Evolutionary conservation across 225 moss, liverwort and hornwort species (phyloP).

Genomic region (Anthoceros angustus): DNA sequence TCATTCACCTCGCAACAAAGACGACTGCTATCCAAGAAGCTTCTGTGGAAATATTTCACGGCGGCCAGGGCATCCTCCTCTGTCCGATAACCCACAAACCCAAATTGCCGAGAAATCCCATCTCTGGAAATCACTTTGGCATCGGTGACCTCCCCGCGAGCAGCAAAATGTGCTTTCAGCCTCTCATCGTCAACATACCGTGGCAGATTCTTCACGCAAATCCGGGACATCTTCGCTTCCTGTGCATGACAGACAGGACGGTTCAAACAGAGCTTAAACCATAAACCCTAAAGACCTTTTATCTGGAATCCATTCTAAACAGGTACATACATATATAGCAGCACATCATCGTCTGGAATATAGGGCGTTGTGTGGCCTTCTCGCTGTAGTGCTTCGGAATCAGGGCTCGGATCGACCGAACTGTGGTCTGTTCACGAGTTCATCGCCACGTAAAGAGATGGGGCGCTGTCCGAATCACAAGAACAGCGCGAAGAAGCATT

Average conservation of each 20-base stretch:
- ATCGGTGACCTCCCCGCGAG: slow-evolving; percentile 93
- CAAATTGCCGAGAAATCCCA: slow-evolving; percentile 73
- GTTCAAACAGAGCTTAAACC: background rate
- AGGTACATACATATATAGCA: no score
- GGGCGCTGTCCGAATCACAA: slow-evolving; percentile 88
- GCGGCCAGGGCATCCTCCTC: slow-evolving; percentile 68
- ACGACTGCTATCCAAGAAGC: slow-evolving; percentile 68
- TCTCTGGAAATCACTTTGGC: slow-evolving; percentile 93
- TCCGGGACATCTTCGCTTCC: slow-evolving; percentile 27
- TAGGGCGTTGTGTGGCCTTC: no score
- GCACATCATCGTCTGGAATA: no score
- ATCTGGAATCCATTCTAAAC: no score
- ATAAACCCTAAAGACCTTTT: no score
- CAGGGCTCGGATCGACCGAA: background rate
- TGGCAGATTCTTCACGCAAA: slow-evolving; percentile 94
- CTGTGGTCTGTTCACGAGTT: background rate
- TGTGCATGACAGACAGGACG: background rate
- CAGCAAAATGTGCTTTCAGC: slow-evolving; percentile 72
- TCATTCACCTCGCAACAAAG: slow-evolving; percentile 49
- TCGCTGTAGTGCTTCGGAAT: no score
- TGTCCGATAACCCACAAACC: slow-evolving; percentile 70
- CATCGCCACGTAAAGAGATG: slow-evolving; percentile 25
- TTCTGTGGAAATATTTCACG: slow-evolving; percentile 63
- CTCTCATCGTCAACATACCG: slow-evolving; percentile 72
- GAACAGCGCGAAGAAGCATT: slow-evolving; percentile 87